Conservation (phyloP, 192 early-diverging fungal species). For the Entomortierella beljakovae region DNA sequence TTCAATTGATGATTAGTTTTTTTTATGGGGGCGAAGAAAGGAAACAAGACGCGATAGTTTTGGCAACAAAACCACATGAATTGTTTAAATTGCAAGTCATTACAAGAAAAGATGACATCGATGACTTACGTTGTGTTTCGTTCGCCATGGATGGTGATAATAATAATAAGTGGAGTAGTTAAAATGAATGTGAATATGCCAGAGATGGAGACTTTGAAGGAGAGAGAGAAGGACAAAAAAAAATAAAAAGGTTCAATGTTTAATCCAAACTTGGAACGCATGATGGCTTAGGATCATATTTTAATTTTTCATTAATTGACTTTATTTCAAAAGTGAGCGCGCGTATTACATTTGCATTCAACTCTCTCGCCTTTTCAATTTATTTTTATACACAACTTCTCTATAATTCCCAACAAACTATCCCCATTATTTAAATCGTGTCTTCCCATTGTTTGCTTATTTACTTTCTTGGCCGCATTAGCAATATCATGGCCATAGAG, state of each 20-base stretch:
- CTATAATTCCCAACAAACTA: background rate
- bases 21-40: no score
- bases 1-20: background rate
- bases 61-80: no score
- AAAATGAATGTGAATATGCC: background rate
- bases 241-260: background rate
- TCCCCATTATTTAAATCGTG: background rate
- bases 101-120: background rate
- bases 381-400: background rate
- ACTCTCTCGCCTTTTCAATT: no score
- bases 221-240: background rate
- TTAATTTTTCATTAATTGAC: no score
- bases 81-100: no score
- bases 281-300: background rate
- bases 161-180: background rate
- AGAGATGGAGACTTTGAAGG: no score
- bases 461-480: conserved; percentile 9
- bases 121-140: background rate
- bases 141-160: background rate
- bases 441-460: no score
- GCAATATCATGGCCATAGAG: conserved; percentile 56
- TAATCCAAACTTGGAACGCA: background rate
- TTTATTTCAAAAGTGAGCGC: no score
- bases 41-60: background rate
- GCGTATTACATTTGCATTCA: no score